Conservation (phyloP, 257 asterid species). For the Capsicum chinense region DNA sequence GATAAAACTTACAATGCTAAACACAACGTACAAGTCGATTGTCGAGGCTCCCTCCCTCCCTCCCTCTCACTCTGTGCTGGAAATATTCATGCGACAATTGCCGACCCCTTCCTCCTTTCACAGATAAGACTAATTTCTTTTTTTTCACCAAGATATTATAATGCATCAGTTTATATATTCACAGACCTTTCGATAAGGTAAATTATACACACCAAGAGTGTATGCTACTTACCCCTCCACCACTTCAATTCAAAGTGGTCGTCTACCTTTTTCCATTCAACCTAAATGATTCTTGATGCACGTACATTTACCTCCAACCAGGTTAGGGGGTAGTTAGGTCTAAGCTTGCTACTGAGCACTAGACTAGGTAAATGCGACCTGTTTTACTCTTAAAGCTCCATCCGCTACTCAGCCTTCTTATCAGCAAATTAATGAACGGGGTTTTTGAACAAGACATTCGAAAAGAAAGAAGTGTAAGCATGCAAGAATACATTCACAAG, state of each 20-base stretch:
- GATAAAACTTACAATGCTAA: neutral
- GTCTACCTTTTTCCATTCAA: neutral
- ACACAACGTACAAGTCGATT: no score
- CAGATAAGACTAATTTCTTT: neutral
- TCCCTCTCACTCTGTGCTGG: neutral
- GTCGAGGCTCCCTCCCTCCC: neutral
- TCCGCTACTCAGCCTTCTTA: neutral
- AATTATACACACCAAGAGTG: neutral
- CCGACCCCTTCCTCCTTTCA: neutral
- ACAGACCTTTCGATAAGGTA: conserved; percentile 1
- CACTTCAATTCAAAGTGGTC: conserved; percentile 5
- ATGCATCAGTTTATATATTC: conserved; percentile 1
- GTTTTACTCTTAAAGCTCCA: neutral
- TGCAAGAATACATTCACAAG: neutral
- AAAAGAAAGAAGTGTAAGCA: neutral
- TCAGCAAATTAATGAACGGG: neutral
- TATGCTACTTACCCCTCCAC: neutral
- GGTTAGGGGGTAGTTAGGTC: neutral
- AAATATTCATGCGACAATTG: neutral
- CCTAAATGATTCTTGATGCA: neutral
- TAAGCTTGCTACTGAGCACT: neutral
- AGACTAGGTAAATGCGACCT: neutral
- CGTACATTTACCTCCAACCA: neutral
- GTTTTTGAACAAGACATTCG: neutral
- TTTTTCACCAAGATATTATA: neutral